These are phyloP conservation scores for Pleurotus pulmonarius DNA, from an alignment of 768 basidiomycete species.

Conservation along the genomic window DNA sequence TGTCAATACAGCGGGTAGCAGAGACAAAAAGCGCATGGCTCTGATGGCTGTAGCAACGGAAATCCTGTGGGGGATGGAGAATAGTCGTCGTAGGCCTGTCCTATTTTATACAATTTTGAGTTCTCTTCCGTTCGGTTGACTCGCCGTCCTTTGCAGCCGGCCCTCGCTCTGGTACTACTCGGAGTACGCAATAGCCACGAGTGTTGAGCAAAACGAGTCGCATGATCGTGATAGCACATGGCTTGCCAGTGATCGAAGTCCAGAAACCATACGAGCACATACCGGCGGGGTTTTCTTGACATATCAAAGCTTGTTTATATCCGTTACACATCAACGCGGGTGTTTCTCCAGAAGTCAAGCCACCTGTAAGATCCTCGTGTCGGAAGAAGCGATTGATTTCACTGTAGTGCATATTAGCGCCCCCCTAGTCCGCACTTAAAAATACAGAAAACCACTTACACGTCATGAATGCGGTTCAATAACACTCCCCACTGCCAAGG, in stretches of 20 bases:
- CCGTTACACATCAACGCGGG: constrained; percentile 4
- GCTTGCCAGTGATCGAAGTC: neutral
- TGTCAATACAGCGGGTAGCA: neutral
- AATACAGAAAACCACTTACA: too few relatives aligned
- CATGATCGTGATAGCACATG: constrained; percentile 8
- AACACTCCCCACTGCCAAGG: too few relatives aligned
- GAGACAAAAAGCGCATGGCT: constrained; percentile 2
- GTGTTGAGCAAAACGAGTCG: neutral
- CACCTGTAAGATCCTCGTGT: too few relatives aligned
- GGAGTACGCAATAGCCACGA: neutral
- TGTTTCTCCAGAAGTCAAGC: neutral
- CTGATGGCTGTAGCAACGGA: neutral
- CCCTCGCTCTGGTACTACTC: neutral
- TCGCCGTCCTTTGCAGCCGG: neutral
- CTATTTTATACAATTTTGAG: neutral
- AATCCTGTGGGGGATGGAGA: neutral
- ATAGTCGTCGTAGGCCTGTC: neutral
- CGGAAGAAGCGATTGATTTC: too few relatives aligned
- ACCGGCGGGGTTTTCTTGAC: neutral
- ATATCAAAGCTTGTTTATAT: neutral
- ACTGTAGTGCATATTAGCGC: too few relatives aligned
- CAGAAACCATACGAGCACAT: constrained; percentile 3
- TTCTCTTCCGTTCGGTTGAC: neutral
- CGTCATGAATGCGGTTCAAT: too few relatives aligned
- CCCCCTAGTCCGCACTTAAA: too few relatives aligned